Evolutionary conservation across 202 grass and related monocot genomes (phyloP).

Genomic region (Schoenoplectus triqueter): DNA sequence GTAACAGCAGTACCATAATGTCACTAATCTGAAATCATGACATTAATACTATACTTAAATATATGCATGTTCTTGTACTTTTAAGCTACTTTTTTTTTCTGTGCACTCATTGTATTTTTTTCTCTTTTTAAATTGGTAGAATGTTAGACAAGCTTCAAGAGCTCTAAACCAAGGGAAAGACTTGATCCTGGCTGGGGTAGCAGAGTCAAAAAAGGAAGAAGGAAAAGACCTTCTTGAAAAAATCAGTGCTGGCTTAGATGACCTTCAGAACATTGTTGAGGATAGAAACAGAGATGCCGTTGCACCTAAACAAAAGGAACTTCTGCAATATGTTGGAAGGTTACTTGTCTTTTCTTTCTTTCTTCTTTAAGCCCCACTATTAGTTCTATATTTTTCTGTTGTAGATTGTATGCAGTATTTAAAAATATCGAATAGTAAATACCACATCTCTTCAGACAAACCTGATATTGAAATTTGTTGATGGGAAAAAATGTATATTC

Average conservation of each 20-base stretch:
- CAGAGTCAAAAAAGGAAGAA: slow-evolving; percentile 94
- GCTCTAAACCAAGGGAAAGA: slow-evolving; percentile 71
- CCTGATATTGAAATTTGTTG: neutral
- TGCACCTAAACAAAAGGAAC: slow-evolving; percentile 94
- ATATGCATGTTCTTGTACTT: neutral
- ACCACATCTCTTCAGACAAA: slow-evolving; percentile 6
- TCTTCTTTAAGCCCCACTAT: neutral
- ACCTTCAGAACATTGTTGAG: slow-evolving; percentile 80
- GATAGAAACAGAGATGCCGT: slow-evolving; percentile 86
- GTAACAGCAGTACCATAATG: neutral
- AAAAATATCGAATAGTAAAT: neutral
- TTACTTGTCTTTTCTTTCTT: slow-evolving; percentile 44
- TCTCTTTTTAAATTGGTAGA: slow-evolving; percentile 53
- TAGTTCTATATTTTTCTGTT: neutral
- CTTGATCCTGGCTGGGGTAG: slow-evolving; percentile 72
- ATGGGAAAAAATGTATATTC: neutral
- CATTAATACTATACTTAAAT: neutral
- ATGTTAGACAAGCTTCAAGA: slow-evolving; percentile 89
- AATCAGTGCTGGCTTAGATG: slow-evolving; percentile 74
- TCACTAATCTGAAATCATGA: neutral
- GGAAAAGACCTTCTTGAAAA: slow-evolving; percentile 79
- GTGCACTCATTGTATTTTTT: slow-evolving; percentile 11
- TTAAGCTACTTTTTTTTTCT: neutral
- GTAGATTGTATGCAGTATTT: slow-evolving; percentile 1
- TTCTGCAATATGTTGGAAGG: slow-evolving; percentile 96